These are phyloP conservation scores for Tetrahymena thermophila DNA, from an alignment of 73 alveolate species.

Conservation along the genomic window DNA sequence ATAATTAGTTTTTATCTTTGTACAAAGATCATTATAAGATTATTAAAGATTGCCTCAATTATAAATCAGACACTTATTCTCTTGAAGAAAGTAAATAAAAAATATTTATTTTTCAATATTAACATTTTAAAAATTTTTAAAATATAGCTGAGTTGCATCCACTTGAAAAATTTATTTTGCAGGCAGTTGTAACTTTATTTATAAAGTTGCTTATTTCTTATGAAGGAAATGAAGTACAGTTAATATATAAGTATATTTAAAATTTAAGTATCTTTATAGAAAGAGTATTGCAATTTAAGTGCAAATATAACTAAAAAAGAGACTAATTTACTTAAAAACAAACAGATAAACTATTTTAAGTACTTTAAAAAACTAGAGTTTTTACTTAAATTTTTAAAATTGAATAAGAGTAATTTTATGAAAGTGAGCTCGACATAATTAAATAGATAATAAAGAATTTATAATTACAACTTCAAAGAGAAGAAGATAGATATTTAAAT, in stretches of 20 bases:
- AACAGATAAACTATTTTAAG: background rate
- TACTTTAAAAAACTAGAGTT: background rate
- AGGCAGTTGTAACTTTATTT: background rate
- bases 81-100: background rate
- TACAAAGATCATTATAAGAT: background rate
- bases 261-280: background rate
- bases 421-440: background rate
- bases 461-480: background rate
- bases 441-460: background rate
- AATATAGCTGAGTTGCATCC: background rate
- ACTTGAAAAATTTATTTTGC: background rate
- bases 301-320: background rate
- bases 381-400: background rate
- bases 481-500: background rate
- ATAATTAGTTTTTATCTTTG: background rate
- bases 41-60: background rate
- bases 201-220: background rate
- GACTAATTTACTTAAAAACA: background rate
- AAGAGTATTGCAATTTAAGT: background rate
- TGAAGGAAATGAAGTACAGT: background rate
- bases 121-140: no score
- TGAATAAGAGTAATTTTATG: background rate
- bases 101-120: background rate
- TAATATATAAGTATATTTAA: no score
- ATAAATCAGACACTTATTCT: background rate